Conservation (phyloP, 129 eudicot species). For the Tagetes erecta region DNA sequence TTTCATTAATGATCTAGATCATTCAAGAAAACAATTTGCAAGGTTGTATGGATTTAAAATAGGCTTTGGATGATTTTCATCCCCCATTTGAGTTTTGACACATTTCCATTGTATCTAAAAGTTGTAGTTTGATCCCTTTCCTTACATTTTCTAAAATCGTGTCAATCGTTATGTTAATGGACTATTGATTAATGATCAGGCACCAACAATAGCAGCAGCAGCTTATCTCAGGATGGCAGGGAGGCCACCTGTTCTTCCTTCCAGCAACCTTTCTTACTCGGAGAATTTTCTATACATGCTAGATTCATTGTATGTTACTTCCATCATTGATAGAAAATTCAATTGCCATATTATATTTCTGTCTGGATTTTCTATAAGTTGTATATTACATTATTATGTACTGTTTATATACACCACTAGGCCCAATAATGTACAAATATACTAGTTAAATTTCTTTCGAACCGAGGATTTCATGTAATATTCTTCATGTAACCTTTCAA, state of each 20-base stretch:
- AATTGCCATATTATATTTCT: neutral
- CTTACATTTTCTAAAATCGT: neutral
- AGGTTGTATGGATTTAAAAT: neutral
- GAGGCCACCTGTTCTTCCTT: constrained; percentile 95
- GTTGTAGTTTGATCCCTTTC: neutral
- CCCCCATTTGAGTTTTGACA: neutral
- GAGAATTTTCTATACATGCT: constrained; percentile 97
- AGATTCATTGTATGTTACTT: constrained; percentile 71
- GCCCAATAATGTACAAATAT: neutral
- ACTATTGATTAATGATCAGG: constrained; percentile 47
- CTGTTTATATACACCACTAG: neutral
- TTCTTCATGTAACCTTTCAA: neutral
- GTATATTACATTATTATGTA: constrained; percentile 1
- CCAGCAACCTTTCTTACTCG: constrained; percentile 81
- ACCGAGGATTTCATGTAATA: neutral
- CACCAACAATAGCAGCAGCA: constrained; percentile 93
- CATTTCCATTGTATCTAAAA: neutral
- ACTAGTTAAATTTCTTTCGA: neutral
- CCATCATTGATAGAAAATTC: neutral
- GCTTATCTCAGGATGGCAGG: constrained; percentile 96
- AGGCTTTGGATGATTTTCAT: neutral
- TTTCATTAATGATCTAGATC: neutral
- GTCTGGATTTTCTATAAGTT: neutral
- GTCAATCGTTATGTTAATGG: constrained; percentile 21
- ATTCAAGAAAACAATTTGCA: neutral